A percentile compares a stretch with the other conserved stretches of the same genome.
Evolutionary conservation across 73 alveolate genomes (phyloP).

Genomic region (Paramecium pentaurelia): DNA sequence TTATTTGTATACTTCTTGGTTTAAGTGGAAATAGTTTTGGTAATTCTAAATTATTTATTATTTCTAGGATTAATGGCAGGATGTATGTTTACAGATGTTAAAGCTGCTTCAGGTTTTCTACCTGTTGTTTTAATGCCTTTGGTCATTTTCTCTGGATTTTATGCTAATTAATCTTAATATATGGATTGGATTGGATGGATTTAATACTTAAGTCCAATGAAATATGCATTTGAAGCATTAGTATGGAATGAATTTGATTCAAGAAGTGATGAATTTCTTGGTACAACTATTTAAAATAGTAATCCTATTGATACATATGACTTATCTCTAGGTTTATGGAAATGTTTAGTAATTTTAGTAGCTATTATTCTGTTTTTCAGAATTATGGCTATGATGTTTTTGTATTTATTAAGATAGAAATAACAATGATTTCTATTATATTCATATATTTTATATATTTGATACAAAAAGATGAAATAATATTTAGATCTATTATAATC

Average conservation of each 20-base stretch:
- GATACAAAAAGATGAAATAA: no score
- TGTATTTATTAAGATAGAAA: background rate
- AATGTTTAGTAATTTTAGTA: background rate
- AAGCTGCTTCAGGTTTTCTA: constrained; percentile 62
- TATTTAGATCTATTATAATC: no score
- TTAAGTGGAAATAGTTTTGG: constrained; percentile 65
- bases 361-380: background rate
- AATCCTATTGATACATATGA: background rate
- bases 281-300: background rate
- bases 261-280: background rate
- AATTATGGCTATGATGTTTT: background rate
- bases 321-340: background rate
- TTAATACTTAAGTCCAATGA: constrained; percentile 73
- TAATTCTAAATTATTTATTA: background rate
- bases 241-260: constrained; percentile 64
- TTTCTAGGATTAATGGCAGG: constrained; percentile 54
- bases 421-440: background rate
- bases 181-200: constrained; percentile 76
- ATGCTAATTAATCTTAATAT: constrained; percentile 57
- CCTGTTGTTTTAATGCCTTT: constrained; percentile 72
- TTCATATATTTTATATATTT: no score
- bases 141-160: constrained; percentile 76
- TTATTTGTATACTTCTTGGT: constrained; percentile 38
- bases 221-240: constrained; percentile 70
- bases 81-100: constrained; percentile 56